A percentile compares a stretch with the other conserved stretches of the same genome.
These are phyloP conservation scores for Sclerotinia nivalis DNA, from an alignment of 2,329 filamentous ascomycete species.

Conservation along the genomic window DNA sequence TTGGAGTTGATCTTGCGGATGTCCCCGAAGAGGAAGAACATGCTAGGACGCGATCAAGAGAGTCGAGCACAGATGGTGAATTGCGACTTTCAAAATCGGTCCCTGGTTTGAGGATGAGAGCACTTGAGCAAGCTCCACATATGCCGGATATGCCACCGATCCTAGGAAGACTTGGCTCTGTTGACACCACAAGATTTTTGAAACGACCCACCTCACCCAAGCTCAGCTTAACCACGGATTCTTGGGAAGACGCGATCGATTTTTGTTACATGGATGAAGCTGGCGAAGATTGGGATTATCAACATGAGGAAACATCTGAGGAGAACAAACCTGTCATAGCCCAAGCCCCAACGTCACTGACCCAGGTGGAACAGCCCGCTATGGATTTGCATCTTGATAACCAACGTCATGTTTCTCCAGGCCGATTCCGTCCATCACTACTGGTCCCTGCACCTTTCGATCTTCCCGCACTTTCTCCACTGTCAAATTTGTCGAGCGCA, in stretches of 20 bases:
- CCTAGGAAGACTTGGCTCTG: constrained; percentile 6
- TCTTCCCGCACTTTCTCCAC: constrained; percentile 39
- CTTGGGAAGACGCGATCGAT: constrained; percentile 70
- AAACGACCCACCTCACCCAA: constrained; percentile 1
- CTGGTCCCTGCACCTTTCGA: constrained; percentile 36
- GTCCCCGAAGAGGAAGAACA: constrained; percentile 61
- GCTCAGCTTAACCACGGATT: constrained; percentile 38
- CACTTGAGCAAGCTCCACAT: constrained; percentile 23
- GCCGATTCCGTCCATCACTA: constrained; percentile 40
- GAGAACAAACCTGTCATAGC: constrained; percentile 43
- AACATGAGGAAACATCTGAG: constrained; percentile 61
- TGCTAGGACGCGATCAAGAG: constrained; percentile 32
- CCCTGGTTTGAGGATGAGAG: constrained; percentile 43
- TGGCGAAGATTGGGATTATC: constrained; percentile 66
- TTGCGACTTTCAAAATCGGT: constrained; percentile 39
- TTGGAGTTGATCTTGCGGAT: constrained; percentile 50
- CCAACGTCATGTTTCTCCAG: constrained; percentile 30
- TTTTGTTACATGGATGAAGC: constrained; percentile 70
- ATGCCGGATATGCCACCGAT: constrained; percentile 19
- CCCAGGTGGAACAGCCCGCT: constrained; percentile 24
- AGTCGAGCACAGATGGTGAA: constrained; percentile 34
- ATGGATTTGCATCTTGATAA: constrained; percentile 33
- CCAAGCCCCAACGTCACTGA: constrained; percentile 37
- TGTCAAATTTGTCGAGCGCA: constrained; percentile 34
- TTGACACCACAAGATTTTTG: constrained; percentile 6